These are phyloP conservation scores for Aspergillus thermomutatus DNA, from an alignment of 2,329 filamentous ascomycete species.

Conservation along the genomic window DNA sequence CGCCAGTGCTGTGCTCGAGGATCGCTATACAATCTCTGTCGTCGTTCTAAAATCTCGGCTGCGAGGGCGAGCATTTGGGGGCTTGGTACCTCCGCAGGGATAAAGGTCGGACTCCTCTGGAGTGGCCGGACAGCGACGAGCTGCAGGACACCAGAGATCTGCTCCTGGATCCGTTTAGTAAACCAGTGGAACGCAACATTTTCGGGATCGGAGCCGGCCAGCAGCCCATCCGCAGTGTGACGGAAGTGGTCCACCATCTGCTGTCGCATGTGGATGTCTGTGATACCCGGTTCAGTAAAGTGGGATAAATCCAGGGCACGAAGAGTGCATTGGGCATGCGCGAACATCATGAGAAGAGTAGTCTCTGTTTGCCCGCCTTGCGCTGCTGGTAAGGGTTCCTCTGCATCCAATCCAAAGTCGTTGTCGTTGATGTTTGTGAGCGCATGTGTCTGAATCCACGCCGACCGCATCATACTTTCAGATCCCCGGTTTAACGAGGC, in stretches of 20 bases:
- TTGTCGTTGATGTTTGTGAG: not conserved
- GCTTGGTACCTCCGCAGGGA: not conserved
- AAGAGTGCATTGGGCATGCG: not conserved
- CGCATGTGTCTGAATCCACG: not conserved
- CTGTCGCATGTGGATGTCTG: not conserved
- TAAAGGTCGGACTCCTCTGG: not conserved
- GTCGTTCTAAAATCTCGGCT: not conserved
- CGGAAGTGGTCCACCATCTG: not conserved
- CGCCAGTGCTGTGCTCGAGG: not conserved
- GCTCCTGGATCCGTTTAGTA: not conserved
- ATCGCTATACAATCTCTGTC: not conserved
- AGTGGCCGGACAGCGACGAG: not conserved
- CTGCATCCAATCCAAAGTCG: not conserved
- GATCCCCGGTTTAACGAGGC: conserved; percentile 21
- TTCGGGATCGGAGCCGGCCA: not conserved
- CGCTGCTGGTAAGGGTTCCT: not conserved
- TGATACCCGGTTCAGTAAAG: not conserved
- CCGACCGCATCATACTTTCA: not conserved
- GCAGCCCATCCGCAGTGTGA: not conserved
- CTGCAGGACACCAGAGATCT: not conserved
- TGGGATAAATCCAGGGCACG: not conserved
- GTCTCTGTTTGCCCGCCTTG: not conserved
- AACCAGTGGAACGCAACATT: not conserved
- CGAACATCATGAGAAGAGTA: not conserved
- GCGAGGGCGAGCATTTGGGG: not conserved